These are phyloP conservation scores for Trichoderma koningii DNA, from an alignment of 2,329 filamentous ascomycete species.

Conservation along the genomic window DNA sequence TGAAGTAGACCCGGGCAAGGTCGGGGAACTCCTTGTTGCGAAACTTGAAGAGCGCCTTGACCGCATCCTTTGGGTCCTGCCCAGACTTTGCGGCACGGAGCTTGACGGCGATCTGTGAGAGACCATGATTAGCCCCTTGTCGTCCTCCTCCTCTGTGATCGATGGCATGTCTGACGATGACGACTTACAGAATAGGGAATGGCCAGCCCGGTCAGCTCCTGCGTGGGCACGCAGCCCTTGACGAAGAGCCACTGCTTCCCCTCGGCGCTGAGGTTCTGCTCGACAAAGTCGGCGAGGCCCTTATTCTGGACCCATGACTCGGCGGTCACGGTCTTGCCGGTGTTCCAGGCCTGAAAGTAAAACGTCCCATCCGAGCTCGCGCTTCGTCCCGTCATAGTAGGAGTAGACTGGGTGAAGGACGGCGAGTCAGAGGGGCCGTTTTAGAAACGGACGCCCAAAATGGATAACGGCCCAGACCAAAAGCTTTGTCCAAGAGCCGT, in stretches of 20 bases:
- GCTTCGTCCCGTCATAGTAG: conserved; percentile 25
- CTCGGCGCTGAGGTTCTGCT: conserved; percentile 22
- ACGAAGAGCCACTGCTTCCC: conserved; percentile 25
- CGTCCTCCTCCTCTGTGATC: not conserved
- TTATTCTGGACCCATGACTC: conserved; percentile 27
- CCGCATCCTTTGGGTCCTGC: conserved; percentile 22
- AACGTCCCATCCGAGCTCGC: conserved; percentile 26
- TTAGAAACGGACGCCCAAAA: conserved; percentile 5
- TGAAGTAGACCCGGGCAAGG: conserved; percentile 24
- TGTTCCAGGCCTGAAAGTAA: conserved; percentile 28
- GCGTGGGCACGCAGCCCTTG: conserved; percentile 27
- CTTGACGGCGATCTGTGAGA: conserved; percentile 23
- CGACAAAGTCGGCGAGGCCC: conserved; percentile 27
- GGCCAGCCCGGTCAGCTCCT: conserved; percentile 17
- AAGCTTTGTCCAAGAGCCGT: not conserved
- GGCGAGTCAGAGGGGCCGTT: conserved; percentile 11
- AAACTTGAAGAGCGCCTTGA: conserved; percentile 21
- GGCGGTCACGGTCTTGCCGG: conserved; percentile 20
- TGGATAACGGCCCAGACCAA: not conserved
- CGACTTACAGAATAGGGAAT: conserved; percentile 26
- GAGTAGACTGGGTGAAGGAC: not conserved
- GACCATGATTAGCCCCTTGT: not conserved
- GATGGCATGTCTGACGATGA: not conserved
- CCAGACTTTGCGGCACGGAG: conserved; percentile 23
- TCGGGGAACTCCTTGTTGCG: conserved; percentile 26